These are phyloP conservation scores for Amborella trichopoda DNA, from an alignment of 164 flowering plant genomes.

Conservation along the genomic window DNA sequence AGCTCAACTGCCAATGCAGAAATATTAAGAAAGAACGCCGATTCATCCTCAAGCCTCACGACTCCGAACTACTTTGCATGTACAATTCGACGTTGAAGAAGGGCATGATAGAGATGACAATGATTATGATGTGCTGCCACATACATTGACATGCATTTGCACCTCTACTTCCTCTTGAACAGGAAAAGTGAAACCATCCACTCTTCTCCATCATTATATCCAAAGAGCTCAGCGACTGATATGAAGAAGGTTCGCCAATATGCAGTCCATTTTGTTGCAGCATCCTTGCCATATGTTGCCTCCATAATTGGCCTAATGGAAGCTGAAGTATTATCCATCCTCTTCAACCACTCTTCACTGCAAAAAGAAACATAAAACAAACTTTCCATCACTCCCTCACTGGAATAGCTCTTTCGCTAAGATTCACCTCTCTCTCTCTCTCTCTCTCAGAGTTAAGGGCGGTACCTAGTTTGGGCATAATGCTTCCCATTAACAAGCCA, in stretches of 20 bases:
- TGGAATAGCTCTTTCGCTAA: too few species aligned
- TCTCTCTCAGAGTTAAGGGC: background rate
- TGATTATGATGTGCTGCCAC: too few species aligned
- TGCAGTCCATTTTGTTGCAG: conserved; percentile 6
- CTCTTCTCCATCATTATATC: conserved; percentile 16
- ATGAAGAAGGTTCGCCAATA: conserved; percentile 17
- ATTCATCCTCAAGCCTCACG: too few species aligned
- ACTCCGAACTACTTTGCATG: too few species aligned
- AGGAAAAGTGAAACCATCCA: conserved; percentile 15
- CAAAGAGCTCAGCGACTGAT: conserved; percentile 8
- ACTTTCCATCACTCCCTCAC: too few species aligned
- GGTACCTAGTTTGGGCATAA: conserved; percentile 75
- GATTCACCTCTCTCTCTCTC: background rate
- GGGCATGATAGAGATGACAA: too few species aligned
- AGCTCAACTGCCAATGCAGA: too few species aligned
- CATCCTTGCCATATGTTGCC: conserved; percentile 6
- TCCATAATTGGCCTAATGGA: conserved; percentile 5
- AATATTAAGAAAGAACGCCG: too few species aligned
- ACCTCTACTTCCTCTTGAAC: conserved; percentile 7
- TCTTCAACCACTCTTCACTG: conserved; percentile 16
- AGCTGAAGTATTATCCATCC: conserved; percentile 8
- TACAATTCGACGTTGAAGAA: too few species aligned
- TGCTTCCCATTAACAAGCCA: conserved; percentile 95
- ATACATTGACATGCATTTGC: too few species aligned
- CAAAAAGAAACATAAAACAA: conserved; percentile 5